Base-by-base conservation (phyloP, 331 rosid genomes). In the Erythrophleum ivorense region DNA sequence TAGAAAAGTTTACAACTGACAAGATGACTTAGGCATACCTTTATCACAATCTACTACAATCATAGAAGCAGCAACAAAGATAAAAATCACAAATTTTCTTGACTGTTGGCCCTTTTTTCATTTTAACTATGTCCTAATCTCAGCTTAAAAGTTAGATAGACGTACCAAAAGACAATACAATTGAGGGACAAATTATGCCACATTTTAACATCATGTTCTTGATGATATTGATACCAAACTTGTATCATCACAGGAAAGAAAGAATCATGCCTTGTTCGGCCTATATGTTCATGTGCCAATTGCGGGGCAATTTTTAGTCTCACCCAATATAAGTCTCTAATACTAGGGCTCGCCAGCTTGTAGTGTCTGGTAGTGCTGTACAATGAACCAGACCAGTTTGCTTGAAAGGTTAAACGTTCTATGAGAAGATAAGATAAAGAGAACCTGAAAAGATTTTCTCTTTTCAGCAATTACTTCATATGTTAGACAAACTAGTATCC, bases 181-280 rank as follows among this genome's bases (percentile, higher is more conserved):
- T 3, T 14, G 71, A 55, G 34, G 53, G 19, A 76, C 52, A 76
- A 52, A 76, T 65, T 75, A 76, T 71, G 46, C 41, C 15, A 59
- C 13, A 36, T 46, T 68, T 11, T n/a, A 43, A 43, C 73, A 54
- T 77, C 75, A 58, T 3, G 14, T 53, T 54, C 62, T 68, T 36
- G 38, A 73, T 19, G 13, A 50, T 29, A 82, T 4, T 82, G 49
- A 68, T 78, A 34, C 59, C 54, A 81, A 74, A 73, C 78, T 54
- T 58, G 31, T n/a, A 7, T 14, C 63, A 65, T 19, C 24, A 52
- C 9, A 15, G 58, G 50, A 46, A 46, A 13, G 9, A 55, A 3
- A 6, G 53, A 72, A 50, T 10, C 31, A 38, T 11, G 36, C 75
- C 21, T 34, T 71, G 49, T 67, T 69, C 41, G 64, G 58, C 14